phyloP scores from a whole-genome alignment of 2,329 filamentous ascomycete genomes.

The Thelonectria discophora region DNA sequence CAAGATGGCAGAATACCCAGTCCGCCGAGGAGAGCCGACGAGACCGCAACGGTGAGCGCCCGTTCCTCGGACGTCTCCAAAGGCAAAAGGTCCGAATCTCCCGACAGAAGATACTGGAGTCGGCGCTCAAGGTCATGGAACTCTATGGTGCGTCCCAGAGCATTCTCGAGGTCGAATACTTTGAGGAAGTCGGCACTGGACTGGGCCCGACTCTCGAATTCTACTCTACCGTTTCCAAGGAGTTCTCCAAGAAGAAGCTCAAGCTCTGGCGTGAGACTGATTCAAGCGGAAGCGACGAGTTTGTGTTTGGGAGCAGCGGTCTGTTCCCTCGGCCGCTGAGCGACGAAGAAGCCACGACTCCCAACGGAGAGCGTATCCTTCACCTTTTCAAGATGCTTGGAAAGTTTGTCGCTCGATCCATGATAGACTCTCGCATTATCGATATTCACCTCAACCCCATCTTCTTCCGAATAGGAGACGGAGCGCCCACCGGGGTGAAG shows the following conservation, averaged over 20 bases:
- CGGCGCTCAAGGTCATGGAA: slow-evolving; percentile 98
- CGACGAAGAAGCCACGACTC: slow-evolving; percentile 74
- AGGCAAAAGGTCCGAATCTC: slow-evolving; percentile 99
- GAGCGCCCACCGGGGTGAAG: slow-evolving; percentile 67
- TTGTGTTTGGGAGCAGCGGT: slow-evolving; percentile 83
- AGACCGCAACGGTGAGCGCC: slow-evolving; percentile 87
- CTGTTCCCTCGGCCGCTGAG: slow-evolving; percentile 93
- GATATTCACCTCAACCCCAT: slow-evolving; percentile 97
- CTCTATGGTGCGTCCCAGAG: slow-evolving; percentile 97
- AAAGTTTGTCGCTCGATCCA: slow-evolving; percentile 96
- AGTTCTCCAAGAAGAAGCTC: slow-evolving; percentile 96
- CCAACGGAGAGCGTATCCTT: slow-evolving; percentile 87
- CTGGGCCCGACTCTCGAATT: slow-evolving; percentile 96
- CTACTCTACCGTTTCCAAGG: slow-evolving; percentile 95
- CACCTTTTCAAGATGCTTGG: slow-evolving; percentile 92
- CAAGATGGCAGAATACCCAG: slow-evolving; percentile 94
- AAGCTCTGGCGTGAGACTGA: slow-evolving; percentile 97
- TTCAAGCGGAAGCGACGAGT: slow-evolving; percentile 75
- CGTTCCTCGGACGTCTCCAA: slow-evolving; percentile 89
- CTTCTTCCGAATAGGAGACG: slow-evolving; percentile 93
- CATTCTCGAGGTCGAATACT: slow-evolving; percentile 96
- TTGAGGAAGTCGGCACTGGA: slow-evolving; percentile 97
- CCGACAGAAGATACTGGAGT: slow-evolving; percentile 92
- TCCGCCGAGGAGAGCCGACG: slow-evolving; percentile 80
- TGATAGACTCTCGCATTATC: slow-evolving; percentile 98